Evolutionary conservation across 1,284 basidiomycete genomes (phyloP).

Genomic region (Anthracocystis walkeri): DNA sequence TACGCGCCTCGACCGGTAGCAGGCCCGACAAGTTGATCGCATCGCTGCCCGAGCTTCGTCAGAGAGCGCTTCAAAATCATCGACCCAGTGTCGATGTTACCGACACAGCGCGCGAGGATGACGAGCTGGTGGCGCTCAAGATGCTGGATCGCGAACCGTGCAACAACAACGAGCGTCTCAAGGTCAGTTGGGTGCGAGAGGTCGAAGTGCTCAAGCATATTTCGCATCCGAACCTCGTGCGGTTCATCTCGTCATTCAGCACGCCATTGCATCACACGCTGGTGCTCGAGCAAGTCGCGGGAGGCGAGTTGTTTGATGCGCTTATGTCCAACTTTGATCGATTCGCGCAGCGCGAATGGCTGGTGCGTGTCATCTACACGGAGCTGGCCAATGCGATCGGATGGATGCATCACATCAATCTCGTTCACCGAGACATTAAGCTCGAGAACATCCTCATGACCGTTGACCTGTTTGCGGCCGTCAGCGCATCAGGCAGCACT

Average conservation of each 20-base stretch:
- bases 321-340: conserved; percentile 77
- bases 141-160: conserved; percentile 78
- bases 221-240: conserved; percentile 84
- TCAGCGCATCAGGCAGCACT: conserved; percentile 1
- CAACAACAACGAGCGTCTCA: conserved; percentile 77
- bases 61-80: conserved; percentile 26
- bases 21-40: conserved; percentile 27
- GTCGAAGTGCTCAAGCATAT: conserved; percentile 89
- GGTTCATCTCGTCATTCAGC: conserved; percentile 80
- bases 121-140: conserved; percentile 82
- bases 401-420: conserved; percentile 88
- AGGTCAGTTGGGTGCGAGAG: conserved; percentile 86
- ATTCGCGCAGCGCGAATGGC: conserved; percentile 73
- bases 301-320: conserved; percentile 84
- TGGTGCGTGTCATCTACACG: conserved; percentile 80
- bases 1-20: conserved; percentile 1
- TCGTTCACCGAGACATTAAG: conserved; percentile 93
- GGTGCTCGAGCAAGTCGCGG: conserved; percentile 81
- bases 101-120: conserved; percentile 16
- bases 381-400: conserved; percentile 84
- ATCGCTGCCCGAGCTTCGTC: conserved; percentile 31
- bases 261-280: conserved; percentile 82
- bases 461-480: conserved; percentile 41
- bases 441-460: conserved; percentile 76
- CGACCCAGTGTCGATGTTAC: background rate